phyloP scores from a whole-genome alignment of 768 basidiomycete species.

The Chalciporus sphaerocephalus region DNA sequence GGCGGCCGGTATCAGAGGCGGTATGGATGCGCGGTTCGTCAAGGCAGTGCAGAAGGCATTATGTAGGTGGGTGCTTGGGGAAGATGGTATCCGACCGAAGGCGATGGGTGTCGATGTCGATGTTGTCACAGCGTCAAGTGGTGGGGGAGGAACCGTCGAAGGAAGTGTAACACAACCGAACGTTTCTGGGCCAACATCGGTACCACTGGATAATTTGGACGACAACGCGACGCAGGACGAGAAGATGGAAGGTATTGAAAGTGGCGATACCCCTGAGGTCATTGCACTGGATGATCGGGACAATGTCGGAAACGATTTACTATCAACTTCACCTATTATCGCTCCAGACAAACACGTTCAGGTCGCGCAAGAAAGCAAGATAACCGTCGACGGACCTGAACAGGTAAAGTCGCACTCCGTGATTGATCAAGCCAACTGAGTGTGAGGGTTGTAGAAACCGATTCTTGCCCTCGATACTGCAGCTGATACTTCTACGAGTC shows the following conservation, averaged over 20 bases:
- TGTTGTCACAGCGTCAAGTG: neutral
- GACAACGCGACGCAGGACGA: constrained; percentile 4
- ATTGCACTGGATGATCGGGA: neutral
- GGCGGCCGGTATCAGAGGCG: constrained; percentile 35
- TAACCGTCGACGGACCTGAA: constrained; percentile 14
- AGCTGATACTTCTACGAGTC: constrained; percentile 5
- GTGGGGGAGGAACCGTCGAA: neutral
- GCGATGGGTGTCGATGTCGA: constrained; percentile 4
- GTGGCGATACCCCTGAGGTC: neutral
- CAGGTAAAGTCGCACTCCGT: constrained; percentile 18
- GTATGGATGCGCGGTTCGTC: constrained; percentile 36
- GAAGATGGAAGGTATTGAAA: constrained; percentile 21
- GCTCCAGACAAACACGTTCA: constrained; percentile 3
- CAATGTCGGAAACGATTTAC: neutral
- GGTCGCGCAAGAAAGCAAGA: constrained; percentile 6
- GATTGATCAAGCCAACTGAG: neutral
- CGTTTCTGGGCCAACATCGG: neutral
- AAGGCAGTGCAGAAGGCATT: constrained; percentile 33
- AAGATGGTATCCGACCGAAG: constrained; percentile 10
- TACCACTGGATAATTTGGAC: neutral
- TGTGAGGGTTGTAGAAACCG: constrained; percentile 4
- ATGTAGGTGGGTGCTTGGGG: constrained; percentile 26
- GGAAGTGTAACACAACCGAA: neutral
- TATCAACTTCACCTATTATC: neutral
- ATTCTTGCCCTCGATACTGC: neutral